A percentile compares a stretch with the other conserved stretches of the same genome.
Conservation (phyloP, 2,329 filamentous ascomycete species). For the Domatiomyces catenatus region DNA sequence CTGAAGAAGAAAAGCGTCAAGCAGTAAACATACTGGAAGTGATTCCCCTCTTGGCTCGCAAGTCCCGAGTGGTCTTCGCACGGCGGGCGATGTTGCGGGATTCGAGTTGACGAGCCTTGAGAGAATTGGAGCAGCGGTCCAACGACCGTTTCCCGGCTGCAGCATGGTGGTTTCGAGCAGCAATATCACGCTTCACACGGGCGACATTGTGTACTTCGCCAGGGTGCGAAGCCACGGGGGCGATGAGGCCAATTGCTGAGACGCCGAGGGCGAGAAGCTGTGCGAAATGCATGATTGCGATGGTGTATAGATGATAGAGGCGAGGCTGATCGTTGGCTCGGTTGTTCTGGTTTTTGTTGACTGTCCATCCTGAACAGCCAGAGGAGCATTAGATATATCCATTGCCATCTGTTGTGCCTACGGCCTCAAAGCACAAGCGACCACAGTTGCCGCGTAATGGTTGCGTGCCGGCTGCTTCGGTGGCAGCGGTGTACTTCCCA, state of each 20-base stretch:
- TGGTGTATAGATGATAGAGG: background rate
- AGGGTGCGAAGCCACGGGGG: background rate
- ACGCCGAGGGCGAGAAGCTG: background rate
- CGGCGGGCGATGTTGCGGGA: background rate
- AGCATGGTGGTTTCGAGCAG: background rate
- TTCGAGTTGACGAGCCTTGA: background rate
- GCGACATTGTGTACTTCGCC: background rate
- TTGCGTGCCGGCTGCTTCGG: background rate
- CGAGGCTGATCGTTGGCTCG: background rate
- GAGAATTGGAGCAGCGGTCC: background rate
- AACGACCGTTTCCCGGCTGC: background rate
- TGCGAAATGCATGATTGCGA: background rate
- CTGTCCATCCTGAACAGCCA: background rate
- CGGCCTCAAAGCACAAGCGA: background rate
- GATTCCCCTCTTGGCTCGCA: background rate
- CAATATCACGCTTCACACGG: background rate
- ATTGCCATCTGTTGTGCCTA: background rate
- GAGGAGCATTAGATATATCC: background rate
- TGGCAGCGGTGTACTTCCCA: background rate
- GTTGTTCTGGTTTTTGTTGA: background rate
- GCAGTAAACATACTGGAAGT: background rate
- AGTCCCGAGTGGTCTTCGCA: background rate
- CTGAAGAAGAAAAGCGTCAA: background rate
- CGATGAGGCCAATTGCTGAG: background rate
- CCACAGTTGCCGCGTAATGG: background rate